phyloP scores from a whole-genome alignment of 2,329 filamentous ascomycete species.

The Dactylellina parvicollis region DNA sequence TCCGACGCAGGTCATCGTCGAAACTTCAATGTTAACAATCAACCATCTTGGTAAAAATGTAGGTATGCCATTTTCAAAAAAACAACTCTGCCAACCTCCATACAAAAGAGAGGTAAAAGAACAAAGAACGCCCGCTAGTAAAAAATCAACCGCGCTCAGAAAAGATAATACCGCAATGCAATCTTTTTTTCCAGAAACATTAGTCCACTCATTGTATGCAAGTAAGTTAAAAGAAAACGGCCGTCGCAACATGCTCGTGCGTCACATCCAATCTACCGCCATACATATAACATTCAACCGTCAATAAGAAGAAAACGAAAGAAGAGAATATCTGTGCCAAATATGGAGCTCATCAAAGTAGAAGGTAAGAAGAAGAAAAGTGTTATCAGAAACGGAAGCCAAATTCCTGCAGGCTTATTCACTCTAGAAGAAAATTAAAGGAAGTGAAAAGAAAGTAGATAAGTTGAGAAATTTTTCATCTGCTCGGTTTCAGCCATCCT shows the following conservation, averaged over 20 bases:
- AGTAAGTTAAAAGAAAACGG: constrained; percentile 16
- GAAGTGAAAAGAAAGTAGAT: background rate
- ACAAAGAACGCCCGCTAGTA: constrained; percentile 44
- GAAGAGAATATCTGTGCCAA: constrained; percentile 19
- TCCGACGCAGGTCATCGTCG: too few relatives aligned
- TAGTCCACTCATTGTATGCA: constrained; percentile 15
- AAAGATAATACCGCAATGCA: constrained; percentile 7
- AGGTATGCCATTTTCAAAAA: constrained; percentile 2
- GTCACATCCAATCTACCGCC: constrained; percentile 29
- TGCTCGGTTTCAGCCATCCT: constrained; percentile 68
- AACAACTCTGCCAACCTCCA: background rate
- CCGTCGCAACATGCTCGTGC: constrained; percentile 10
- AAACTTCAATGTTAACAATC: background rate
- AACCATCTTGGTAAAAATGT: background rate
- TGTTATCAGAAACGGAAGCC: constrained; percentile 30
- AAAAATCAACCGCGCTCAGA: background rate
- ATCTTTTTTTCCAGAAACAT: constrained; percentile 24
- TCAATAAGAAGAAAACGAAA: constrained; percentile 6
- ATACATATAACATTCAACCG: constrained; percentile 7
- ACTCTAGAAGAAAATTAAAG: background rate
- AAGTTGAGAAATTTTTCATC: background rate
- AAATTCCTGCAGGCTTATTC: constrained; percentile 24
- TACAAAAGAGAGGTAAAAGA: constrained; percentile 9
- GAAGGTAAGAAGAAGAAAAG: background rate
- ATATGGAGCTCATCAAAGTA: constrained; percentile 33